A percentile compares a stretch with the other conserved stretches of the same genome.
Evolutionary conservation across 2,329 filamentous ascomycete species (phyloP).

Genomic region (Alternaria sp.): DNA sequence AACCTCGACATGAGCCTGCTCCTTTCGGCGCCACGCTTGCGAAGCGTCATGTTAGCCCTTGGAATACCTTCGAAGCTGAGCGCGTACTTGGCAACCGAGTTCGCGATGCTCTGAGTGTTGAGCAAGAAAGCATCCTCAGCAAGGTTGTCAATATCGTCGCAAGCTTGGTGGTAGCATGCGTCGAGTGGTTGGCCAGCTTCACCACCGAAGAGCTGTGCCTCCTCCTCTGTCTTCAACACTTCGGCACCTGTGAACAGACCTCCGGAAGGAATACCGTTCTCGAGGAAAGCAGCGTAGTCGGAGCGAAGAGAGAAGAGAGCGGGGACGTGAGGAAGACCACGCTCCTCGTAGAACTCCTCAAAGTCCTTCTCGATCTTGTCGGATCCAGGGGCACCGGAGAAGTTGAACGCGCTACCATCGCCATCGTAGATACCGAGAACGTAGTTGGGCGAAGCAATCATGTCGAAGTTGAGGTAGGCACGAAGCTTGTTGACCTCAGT

Average conservation of each 20-base stretch:
- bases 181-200: constrained; percentile 49
- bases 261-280: constrained; percentile 51
- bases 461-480: constrained; percentile 56
- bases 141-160: constrained; percentile 50
- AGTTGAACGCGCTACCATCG: constrained; percentile 49
- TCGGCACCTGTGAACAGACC: constrained; percentile 54
- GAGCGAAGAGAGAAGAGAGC: constrained; percentile 51
- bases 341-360: constrained; percentile 47
- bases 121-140: constrained; percentile 48
- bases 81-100: constrained; percentile 51
- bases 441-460: constrained; percentile 53
- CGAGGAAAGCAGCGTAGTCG: constrained; percentile 54
- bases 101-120: constrained; percentile 51
- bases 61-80: constrained; percentile 48
- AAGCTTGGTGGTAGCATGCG: constrained; percentile 49
- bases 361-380: constrained; percentile 48
- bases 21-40: constrained; percentile 43
- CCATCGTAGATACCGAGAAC: constrained; percentile 52
- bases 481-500: constrained; percentile 49
- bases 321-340: constrained; percentile 42
- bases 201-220: constrained; percentile 49
- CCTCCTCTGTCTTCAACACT: constrained; percentile 50
- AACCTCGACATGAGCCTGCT: constrained; percentile 32
- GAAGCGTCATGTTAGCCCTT: constrained; percentile 33
- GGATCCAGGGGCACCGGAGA: constrained; percentile 47